Evolutionary conservation across 306 rosid species (phyloP), one percentile per base, ranked within the genome.

Genomic region (Potentilla sterilis): DNA sequence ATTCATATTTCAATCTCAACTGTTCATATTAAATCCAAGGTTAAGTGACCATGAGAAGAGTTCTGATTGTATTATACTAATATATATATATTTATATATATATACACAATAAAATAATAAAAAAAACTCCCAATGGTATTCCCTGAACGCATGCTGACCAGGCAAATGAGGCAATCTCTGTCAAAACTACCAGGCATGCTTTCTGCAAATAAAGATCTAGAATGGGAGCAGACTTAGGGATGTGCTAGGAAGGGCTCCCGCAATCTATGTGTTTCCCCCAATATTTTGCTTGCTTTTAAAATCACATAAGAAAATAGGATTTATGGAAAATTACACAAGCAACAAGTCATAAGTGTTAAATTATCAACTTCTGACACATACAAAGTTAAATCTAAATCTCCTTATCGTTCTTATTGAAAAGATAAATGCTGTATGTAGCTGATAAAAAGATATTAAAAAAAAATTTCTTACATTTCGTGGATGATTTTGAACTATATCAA

Each of bases 401-500:
- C 11, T 62, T 32, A 35, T 7, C 16, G 19, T 63, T 2, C 67
- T 7, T 62, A 62, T 62, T 1, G 6, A 61, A 61, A 61, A 61
- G 19, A 61, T 62, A 15, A 55, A 58, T 41, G 7, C 52, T 12
- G n/a, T 41, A 40, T 40, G 28, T 73, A 34, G n/a, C 63, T 61
- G 48, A 73, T 40, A 58, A 28, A 55, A 22, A 24, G 64, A 70
- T 28, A 46, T 18, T n/a, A 54, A 54, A n/a, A n/a, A 54, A 77
- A 28, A 28, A 28, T 28, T 28, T 78, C 91, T 90, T 84, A 93
- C 98, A 22, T 34, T 73, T 67, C 81, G 93, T 37, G 92, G 85
- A 78, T 84, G 89, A 61, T 89, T 93, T 78, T 86, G 96, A 85
- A 93, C 96, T 76, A 93, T 85, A 84, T 93, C 88, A 63, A 90